Base-by-base conservation (phyloP, 805 yeast genomes). In the Wickerhamiella azymoides region DNA sequence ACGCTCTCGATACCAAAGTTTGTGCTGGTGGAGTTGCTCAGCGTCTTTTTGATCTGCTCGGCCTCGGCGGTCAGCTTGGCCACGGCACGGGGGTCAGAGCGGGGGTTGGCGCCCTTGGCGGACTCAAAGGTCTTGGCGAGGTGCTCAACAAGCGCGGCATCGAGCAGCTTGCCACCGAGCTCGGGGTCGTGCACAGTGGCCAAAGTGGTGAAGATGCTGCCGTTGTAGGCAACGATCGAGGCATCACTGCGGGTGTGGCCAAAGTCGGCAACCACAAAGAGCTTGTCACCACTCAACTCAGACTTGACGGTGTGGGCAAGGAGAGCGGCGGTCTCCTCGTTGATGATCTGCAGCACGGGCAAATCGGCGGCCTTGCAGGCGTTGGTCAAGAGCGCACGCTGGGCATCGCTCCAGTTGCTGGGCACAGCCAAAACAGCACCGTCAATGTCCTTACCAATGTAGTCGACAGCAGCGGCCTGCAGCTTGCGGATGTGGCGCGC, bases 171-270 rank as follows among this genome's bases (percentile, higher is more conserved):
- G 63, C 98, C 98, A 60, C 97, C 97, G 50, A 92, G 74, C 46
- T 74, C 77, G 56, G 70, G 70, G 62, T 84, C 82, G 60, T 86
- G 94, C 49, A 77, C 76, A 53, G 96, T 84, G 49, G 94, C 80
- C 56, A 92, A 71, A 40, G 85, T 71, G 47, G 98, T 89, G 67
- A 84, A 73, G 54, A 92, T 76, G 58, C 98, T 98, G 52, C 95
- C 95, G 70, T 96, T 79, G 45, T 80, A 83, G 36, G 96, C 79
- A 57, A 92, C 70, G 43, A 92, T 88, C 49, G 97, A 95, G 51
- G 88, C 96, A 62, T 92, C 97, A 36, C 94, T 80, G 67, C 97
- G 76, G 56, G 86, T 73, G 61, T 95, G 96, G 63, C 98, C 98
- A 58, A 92, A 84, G 66, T 92, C 98, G 46, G 94, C 93, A 55